Conservation (phyloP, 768 basidiomycete genomes). For the Naematelia encephala region DNA sequence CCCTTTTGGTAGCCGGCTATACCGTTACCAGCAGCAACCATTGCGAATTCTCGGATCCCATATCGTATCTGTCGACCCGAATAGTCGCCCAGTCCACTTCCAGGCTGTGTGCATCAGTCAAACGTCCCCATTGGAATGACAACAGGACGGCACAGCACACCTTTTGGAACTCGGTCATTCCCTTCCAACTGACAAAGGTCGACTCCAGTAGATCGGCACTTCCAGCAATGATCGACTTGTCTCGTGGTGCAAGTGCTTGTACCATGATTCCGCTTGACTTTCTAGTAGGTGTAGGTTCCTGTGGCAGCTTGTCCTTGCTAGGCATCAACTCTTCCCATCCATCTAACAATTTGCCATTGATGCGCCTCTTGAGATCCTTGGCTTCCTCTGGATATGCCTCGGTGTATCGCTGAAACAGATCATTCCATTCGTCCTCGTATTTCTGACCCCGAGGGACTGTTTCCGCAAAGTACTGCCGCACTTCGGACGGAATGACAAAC, state of each 20-base stretch:
- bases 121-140: not conserved
- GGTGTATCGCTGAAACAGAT: constrained; percentile 25
- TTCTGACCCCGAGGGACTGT: constrained; percentile 31
- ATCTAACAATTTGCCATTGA: constrained; percentile 33
- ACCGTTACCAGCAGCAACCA: constrained; percentile 47
- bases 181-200: constrained; percentile 44
- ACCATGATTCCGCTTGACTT: constrained; percentile 41
- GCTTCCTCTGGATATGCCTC: constrained; percentile 28
- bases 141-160: constrained; percentile 14
- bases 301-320: constrained; percentile 29
- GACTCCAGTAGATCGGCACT: constrained; percentile 46
- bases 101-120: constrained; percentile 15
- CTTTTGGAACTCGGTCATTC: constrained; percentile 45
- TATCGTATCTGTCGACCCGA: constrained; percentile 45
- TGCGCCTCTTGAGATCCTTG: constrained; percentile 28
- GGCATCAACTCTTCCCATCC: constrained; percentile 36
- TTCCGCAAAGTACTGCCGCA: constrained; percentile 46
- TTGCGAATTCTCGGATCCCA: constrained; percentile 49
- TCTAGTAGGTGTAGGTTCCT: constrained; percentile 30
- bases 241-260: constrained; percentile 31
- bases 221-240: constrained; percentile 37
- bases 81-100: constrained; percentile 44
- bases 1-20: constrained; percentile 48
- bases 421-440: constrained; percentile 40
- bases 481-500: constrained; percentile 38